A percentile compares a stretch with the other conserved stretches of the same genome.
These are phyloP conservation scores for Cyphellophora europaea DNA, from an alignment of 2,329 filamentous ascomycete genomes.

Conservation along the genomic window DNA sequence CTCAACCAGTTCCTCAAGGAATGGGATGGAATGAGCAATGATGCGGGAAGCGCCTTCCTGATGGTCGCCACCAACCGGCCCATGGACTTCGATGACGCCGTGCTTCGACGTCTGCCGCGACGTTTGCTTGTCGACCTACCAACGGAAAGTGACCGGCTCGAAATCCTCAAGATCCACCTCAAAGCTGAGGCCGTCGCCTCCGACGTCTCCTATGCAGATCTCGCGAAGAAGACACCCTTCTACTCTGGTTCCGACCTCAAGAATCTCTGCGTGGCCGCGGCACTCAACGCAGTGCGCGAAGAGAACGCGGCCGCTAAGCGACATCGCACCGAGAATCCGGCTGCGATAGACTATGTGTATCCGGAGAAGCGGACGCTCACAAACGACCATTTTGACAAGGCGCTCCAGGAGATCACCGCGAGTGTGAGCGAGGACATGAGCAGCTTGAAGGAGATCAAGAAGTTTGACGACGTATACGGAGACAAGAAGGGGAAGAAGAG, in stretches of 20 bases:
- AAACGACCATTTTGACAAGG: conserved; percentile 69
- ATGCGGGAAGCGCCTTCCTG: conserved; percentile 66
- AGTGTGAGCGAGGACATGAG: conserved; percentile 93
- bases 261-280: conserved; percentile 41
- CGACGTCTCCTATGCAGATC: conserved; percentile 30
- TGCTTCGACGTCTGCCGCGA: conserved; percentile 40
- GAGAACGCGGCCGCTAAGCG: neutral
- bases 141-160: conserved; percentile 31
- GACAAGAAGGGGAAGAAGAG: conserved; percentile 62
- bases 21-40: conserved; percentile 84
- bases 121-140: conserved; percentile 42
- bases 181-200: conserved; percentile 35
- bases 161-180: conserved; percentile 41
- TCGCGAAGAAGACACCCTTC: conserved; percentile 36
- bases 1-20: conserved; percentile 96
- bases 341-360: conserved; percentile 27
- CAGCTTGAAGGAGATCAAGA: conserved; percentile 73
- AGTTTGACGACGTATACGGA: conserved; percentile 93
- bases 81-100: conserved; percentile 71
- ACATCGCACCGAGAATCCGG: neutral
- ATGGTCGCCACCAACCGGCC: conserved; percentile 97
- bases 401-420: conserved; percentile 78
- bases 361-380: conserved; percentile 60
- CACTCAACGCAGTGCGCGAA: conserved; percentile 35
- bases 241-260: conserved; percentile 46